Conservation (phyloP, 352 stramenopile genomes). For the Pythium brassicae region DNA sequence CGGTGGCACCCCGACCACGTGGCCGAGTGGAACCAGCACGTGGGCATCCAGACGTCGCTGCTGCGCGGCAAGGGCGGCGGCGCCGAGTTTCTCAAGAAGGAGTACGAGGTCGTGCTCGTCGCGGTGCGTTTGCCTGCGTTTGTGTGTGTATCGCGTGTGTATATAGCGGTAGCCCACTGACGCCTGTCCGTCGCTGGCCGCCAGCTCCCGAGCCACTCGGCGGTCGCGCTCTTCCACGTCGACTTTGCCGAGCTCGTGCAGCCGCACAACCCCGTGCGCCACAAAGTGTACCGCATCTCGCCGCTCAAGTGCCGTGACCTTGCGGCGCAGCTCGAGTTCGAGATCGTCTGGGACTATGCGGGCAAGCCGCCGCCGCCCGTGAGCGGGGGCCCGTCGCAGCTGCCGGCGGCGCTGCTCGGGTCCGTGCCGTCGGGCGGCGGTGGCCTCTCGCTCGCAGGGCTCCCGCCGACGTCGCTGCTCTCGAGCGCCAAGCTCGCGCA, state of each 20-base stretch:
- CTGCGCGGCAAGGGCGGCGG: constrained; percentile 45
- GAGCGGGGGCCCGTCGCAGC: not conserved
- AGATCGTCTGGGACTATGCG: constrained; percentile 63
- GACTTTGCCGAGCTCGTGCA: constrained; percentile 74
- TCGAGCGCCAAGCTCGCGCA: constrained; percentile 22
- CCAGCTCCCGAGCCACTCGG: constrained; percentile 79
- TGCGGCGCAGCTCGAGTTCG: constrained; percentile 66
- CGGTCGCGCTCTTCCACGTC: constrained; percentile 67
- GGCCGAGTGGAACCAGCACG: constrained; percentile 74
- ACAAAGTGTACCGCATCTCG: constrained; percentile 57
- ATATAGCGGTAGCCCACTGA: no score
- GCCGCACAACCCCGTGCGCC: constrained; percentile 32
- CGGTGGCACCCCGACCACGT: constrained; percentile 64
- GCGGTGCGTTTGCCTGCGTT: constrained; percentile 34
- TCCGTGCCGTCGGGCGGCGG: not conserved
- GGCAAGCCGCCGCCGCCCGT: constrained; percentile 12
- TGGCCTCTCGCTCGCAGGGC: constrained; percentile 16
- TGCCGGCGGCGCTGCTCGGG: constrained; percentile 4
- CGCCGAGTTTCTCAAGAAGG: constrained; percentile 62
- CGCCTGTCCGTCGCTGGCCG: no score
- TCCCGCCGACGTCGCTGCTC: constrained; percentile 36
- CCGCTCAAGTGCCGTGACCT: constrained; percentile 75
- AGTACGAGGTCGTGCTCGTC: constrained; percentile 81
- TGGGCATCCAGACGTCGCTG: constrained; percentile 74
- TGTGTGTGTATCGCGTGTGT: no score